These are phyloP conservation scores for Xanthoparmelia taractica DNA, from an alignment of 495 filamentous ascomycete genomes.

Conservation along the genomic window DNA sequence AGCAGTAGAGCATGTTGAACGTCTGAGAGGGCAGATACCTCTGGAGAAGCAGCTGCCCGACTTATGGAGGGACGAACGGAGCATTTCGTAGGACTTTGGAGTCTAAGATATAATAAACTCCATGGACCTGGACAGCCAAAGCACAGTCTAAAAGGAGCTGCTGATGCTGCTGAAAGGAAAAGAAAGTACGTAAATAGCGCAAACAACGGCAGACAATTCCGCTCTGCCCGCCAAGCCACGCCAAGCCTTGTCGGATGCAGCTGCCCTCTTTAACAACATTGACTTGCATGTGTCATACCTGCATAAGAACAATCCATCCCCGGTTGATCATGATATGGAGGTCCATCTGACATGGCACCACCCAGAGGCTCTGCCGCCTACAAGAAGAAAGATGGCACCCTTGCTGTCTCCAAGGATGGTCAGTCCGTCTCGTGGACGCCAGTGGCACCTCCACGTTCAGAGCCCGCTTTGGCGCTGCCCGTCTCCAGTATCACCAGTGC, in stretches of 20 bases:
- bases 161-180: neutral
- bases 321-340: conserved; percentile 19
- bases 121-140: neutral
- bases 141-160: neutral
- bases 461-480: conserved; percentile 57
- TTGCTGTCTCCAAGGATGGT: conserved; percentile 62
- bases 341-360: conserved; percentile 42
- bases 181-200: neutral
- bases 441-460: conserved; percentile 43
- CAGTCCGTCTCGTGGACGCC: conserved; percentile 75
- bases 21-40: conserved; percentile 12
- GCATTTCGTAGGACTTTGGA: conserved; percentile 35
- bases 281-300: conserved; percentile 1
- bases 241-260: neutral
- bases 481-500: conserved; percentile 71
- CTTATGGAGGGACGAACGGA: conserved; percentile 43
- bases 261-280: neutral
- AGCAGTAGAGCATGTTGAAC: conserved; percentile 16
- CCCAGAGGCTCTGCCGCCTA: conserved; percentile 67
- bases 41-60: conserved; percentile 45
- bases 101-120: neutral
- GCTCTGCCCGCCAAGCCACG: conserved; percentile 7
- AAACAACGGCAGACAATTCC: neutral
- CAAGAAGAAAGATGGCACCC: conserved; percentile 92
- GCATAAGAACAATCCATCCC: neutral